phyloP scores from a whole-genome alignment of 495 filamentous ascomycete species.

The Friedmanniomyces simplex region DNA sequence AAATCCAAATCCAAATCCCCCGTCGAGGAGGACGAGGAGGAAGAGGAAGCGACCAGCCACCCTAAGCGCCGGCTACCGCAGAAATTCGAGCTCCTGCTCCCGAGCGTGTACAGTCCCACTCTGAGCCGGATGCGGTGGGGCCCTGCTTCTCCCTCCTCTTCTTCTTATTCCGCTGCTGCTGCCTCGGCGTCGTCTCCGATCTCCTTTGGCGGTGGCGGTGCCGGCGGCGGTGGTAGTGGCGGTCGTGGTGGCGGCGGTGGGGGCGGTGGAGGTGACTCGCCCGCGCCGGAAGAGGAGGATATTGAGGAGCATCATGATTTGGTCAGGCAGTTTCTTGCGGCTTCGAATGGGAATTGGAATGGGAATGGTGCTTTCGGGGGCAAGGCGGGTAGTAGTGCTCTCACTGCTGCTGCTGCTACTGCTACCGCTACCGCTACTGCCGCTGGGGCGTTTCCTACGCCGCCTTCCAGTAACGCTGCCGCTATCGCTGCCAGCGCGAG shows the following conservation, averaged over 20 bases:
- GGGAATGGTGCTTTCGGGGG: too few species aligned
- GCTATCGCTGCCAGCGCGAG: too few species aligned
- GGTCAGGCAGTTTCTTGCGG: constrained; percentile 9
- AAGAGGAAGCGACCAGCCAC: too few species aligned
- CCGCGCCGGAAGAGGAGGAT: constrained; percentile 1
- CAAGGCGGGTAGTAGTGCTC: too few species aligned
- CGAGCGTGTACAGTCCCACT: neutral
- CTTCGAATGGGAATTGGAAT: neutral
- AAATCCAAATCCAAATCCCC: too few species aligned
- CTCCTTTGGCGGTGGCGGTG: too few species aligned
- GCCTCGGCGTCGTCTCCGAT: too few species aligned
- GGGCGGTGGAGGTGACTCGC: neutral
- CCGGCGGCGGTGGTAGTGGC: too few species aligned
- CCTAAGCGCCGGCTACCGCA: neutral
- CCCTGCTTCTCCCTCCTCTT: neutral
- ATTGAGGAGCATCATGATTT: constrained; percentile 12
- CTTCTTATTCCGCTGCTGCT: too few species aligned
- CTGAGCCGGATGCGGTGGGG: neutral
- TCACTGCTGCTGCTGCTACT: too few species aligned
- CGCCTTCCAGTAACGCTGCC: neutral
- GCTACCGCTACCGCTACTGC: neutral
- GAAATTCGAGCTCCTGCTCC: constrained; percentile 11
- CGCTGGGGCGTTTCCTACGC: constrained; percentile 1
- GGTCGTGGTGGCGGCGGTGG: too few species aligned
- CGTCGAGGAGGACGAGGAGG: too few species aligned